A percentile compares a stretch with the other conserved stretches of the same genome.
phyloP scores from a whole-genome alignment of 495 filamentous ascomycete species.

The Aspergillus incahuasiensis region DNA sequence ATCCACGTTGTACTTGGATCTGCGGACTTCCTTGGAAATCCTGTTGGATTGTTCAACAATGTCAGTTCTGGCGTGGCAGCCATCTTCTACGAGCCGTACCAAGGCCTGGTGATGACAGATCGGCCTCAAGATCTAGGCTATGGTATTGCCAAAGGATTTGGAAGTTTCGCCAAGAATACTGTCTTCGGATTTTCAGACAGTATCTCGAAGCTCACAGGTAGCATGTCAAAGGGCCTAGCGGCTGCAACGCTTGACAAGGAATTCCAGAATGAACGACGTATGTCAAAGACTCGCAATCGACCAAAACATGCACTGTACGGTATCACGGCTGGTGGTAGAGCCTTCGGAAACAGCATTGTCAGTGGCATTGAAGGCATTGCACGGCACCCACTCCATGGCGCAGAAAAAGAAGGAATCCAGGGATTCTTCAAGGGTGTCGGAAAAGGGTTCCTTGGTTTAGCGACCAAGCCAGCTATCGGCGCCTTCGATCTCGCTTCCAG shows the following conservation, averaged over 20 bases:
- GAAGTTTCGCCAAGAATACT: constrained; percentile 96
- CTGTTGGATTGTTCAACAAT: constrained; percentile 96
- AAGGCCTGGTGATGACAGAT: constrained; percentile 95
- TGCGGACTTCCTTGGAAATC: constrained; percentile 97
- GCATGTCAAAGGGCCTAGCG: constrained; percentile 91
- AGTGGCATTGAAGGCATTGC: constrained; percentile 91
- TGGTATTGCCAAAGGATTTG: constrained; percentile 93
- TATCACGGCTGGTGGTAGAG: constrained; percentile 91
- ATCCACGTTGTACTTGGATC: constrained; percentile 95
- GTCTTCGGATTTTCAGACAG: constrained; percentile 96
- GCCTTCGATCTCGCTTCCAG: constrained; percentile 94
- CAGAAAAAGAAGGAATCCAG: constrained; percentile 87
- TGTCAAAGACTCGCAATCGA: constrained; percentile 86
- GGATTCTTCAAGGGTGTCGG: constrained; percentile 98
- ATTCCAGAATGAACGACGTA: constrained; percentile 92
- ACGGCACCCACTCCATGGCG: constrained; percentile 88
- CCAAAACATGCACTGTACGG: constrained; percentile 97
- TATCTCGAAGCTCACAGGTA: constrained; percentile 93
- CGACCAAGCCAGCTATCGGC: constrained; percentile 94
- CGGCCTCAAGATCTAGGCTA: constrained; percentile 88
- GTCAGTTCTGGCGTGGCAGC: constrained; percentile 94
- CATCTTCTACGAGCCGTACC: constrained; percentile 98
- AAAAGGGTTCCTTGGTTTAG: constrained; percentile 86
- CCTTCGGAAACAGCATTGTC: constrained; percentile 85
- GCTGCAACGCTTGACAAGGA: constrained; percentile 97